Evolutionary conservation across 352 stramenopile genomes (phyloP).

Genomic region (Phytophthora ramorum): DNA sequence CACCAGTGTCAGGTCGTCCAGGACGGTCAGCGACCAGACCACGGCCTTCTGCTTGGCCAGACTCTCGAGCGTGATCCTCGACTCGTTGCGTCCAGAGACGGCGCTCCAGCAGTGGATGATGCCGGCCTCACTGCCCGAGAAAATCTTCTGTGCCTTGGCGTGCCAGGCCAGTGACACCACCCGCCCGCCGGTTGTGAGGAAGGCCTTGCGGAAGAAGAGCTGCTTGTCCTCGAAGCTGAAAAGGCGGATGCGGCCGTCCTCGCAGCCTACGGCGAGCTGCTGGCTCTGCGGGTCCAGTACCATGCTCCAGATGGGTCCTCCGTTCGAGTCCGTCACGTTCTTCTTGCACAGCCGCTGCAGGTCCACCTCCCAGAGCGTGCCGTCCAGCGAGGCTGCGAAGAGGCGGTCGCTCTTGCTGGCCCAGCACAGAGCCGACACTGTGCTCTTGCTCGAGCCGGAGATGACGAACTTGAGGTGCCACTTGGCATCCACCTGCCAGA

Average conservation of each 20-base stretch:
- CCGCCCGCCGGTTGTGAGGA: conserved; percentile 76
- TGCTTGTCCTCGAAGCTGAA: conserved; percentile 82
- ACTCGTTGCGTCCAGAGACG: conserved; percentile 76
- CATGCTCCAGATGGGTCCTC: conserved; percentile 91
- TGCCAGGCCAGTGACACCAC: conserved; percentile 90
- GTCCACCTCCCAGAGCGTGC: conserved; percentile 87
- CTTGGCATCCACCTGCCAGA: conserved; percentile 72
- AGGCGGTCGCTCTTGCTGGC: conserved; percentile 45
- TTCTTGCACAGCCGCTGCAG: conserved; percentile 72
- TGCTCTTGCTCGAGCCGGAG: conserved; percentile 59
- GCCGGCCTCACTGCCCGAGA: conserved; percentile 86
- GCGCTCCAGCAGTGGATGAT: conserved; percentile 91
- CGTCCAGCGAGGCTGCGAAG: conserved; percentile 77
- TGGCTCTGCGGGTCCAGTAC: conserved; percentile 63
- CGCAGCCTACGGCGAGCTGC: conserved; percentile 86
- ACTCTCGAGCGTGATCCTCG: conserved; percentile 84
- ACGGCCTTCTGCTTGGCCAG: conserved; percentile 80
- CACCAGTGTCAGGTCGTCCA: conserved; percentile 93
- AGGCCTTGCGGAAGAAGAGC: conserved; percentile 86
- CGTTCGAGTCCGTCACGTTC: conserved; percentile 88
- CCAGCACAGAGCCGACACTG: conserved; percentile 82
- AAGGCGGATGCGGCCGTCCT: conserved; percentile 91
- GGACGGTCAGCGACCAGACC: conserved; percentile 91
- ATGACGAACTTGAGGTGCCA: conserved; percentile 83
- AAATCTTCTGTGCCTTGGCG: conserved; percentile 72